Percentiles rank a stretch among this genome's conserved stretches.
Evolutionary conservation across 192 early-diverging fungal species (phyloP).

Genomic region (Podila horticola): DNA sequence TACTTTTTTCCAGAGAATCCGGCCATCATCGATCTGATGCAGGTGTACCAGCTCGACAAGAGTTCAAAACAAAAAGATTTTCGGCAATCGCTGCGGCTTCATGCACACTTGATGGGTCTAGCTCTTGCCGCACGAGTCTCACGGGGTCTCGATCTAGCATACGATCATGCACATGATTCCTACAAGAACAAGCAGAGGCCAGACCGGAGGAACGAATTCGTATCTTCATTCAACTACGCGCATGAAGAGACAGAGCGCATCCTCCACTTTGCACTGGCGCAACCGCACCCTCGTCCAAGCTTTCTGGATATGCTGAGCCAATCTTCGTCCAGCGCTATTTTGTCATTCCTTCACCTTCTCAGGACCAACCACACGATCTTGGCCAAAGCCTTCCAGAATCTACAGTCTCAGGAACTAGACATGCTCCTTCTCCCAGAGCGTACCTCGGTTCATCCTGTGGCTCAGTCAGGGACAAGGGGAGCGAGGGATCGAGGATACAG

Average conservation of each 20-base stretch:
- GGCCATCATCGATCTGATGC: constrained; percentile 25
- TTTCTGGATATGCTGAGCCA: constrained; percentile 54
- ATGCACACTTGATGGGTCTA: constrained; percentile 49
- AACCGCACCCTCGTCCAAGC: constrained; percentile 50
- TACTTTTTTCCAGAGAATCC: constrained; percentile 46
- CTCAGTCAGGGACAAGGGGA: constrained; percentile 9
- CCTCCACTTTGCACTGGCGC: constrained; percentile 29
- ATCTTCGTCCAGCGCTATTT: constrained; percentile 19
- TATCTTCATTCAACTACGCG: constrained; percentile 42
- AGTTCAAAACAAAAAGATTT: constrained; percentile 51
- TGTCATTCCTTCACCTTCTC: constrained; percentile 37
- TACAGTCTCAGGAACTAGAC: constrained; percentile 48
- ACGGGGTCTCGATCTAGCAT: constrained; percentile 31
- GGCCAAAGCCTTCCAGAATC: constrained; percentile 44
- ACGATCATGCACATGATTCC: constrained; percentile 49
- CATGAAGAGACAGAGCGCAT: constrained; percentile 49
- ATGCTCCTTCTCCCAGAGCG: constrained; percentile 29
- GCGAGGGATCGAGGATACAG: constrained; percentile 23
- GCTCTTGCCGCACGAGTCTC: constrained; percentile 38
- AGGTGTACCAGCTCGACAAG: constrained; percentile 51
- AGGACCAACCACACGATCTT: constrained; percentile 41
- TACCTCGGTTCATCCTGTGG: not conserved
- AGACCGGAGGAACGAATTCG: constrained; percentile 44
- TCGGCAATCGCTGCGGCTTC: constrained; percentile 44
- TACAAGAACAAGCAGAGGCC: constrained; percentile 52